Evolutionary conservation across 2,329 filamentous ascomycete genomes (phyloP).

Genomic region (Botrytis deweyae): DNA sequence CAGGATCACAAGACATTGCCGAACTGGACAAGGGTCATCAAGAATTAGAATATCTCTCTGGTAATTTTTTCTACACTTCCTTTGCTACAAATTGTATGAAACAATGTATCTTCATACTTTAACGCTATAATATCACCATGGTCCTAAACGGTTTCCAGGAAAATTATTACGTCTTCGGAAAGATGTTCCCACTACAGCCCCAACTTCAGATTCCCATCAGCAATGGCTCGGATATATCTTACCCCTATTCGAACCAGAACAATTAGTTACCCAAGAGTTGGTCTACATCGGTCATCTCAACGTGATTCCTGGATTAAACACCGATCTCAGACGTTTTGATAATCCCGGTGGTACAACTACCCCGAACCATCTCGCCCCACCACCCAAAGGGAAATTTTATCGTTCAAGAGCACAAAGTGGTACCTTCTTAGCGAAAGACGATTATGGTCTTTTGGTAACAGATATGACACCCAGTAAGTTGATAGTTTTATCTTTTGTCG

Average conservation of each 20-base stretch:
- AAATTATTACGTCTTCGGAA: slow-evolving; percentile 63
- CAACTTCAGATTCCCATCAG: slow-evolving; percentile 41
- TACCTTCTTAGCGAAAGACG: slow-evolving; percentile 52
- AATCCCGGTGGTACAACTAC: slow-evolving; percentile 9
- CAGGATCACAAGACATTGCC: slow-evolving; percentile 26
- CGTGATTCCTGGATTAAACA: slow-evolving; percentile 52
- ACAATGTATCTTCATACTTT: background rate
- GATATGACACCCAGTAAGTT: slow-evolving; percentile 61
- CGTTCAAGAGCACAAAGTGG: slow-evolving; percentile 51
- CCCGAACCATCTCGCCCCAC: slow-evolving; percentile 14
- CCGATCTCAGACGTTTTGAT: slow-evolving; percentile 46
- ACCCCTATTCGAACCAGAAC: slow-evolving; percentile 54
- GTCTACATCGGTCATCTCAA: slow-evolving; percentile 47
- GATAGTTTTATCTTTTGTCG: background rate
- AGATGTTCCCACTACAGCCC: slow-evolving; percentile 49
- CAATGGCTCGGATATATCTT: slow-evolving; percentile 53
- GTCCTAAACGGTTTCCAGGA: slow-evolving; percentile 37
- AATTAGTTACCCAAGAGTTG: slow-evolving; percentile 57
- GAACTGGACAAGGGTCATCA: slow-evolving; percentile 22
- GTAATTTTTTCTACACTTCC: background rate
- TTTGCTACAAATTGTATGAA: background rate
- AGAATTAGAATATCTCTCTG: slow-evolving; percentile 22
- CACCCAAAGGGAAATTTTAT: slow-evolving; percentile 11
- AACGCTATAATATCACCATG: background rate
- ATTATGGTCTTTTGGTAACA: slow-evolving; percentile 69